Base-by-base conservation (phyloP, 202 grass and related monocot genomes). In the Carex arenaria region DNA sequence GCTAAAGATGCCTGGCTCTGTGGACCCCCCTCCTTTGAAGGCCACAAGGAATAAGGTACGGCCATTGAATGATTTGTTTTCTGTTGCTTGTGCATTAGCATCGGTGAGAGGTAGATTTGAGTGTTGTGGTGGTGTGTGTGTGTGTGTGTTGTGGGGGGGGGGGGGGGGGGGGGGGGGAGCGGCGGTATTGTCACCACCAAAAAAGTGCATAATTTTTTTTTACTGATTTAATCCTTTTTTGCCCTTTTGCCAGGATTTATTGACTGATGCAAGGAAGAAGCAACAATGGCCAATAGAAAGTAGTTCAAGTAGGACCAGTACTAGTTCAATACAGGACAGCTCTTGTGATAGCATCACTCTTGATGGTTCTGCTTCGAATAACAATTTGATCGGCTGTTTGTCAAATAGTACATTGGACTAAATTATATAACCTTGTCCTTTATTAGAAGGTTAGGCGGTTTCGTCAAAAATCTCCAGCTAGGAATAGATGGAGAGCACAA, bases 1-100 rank as follows among this genome's bases (percentile, higher is more conserved):
- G 83, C 74, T 97, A 65, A 97, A 94, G 78, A 97, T 79, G 80
- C 92, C 90, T 63, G 90, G 94, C 71, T 94, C 92, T 80, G 72
- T 65, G 20, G 82, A 79, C 59, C 72, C 79, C 69, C 88, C 84
- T 72, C 85, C 86, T 72, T 70, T 83, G 83, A 90, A 89, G 64
- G 51, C 56, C 43, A 57, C 81, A 81, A 59, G 72, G 88, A 80
- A 91, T 60, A 86, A 82, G 83, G 91, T 89, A 85, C 23, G 38
- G 61, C 83, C 67, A 71, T 49, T 26, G 2, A 38, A 43, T 88
- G 61, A 56, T 36, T 52, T 47, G 26, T 67, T 71, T 80, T 40
- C 40, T 13, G 22, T 32, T 88, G 65, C 63, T 31, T 77, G 20
- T 22, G 43, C 36, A 75, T 10, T 12, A 65, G 15, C 56, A n/a